These are phyloP conservation scores for Mortierella sp. DNA, from an alignment of 371 early-diverging fungal genomes.

Conservation along the genomic window DNA sequence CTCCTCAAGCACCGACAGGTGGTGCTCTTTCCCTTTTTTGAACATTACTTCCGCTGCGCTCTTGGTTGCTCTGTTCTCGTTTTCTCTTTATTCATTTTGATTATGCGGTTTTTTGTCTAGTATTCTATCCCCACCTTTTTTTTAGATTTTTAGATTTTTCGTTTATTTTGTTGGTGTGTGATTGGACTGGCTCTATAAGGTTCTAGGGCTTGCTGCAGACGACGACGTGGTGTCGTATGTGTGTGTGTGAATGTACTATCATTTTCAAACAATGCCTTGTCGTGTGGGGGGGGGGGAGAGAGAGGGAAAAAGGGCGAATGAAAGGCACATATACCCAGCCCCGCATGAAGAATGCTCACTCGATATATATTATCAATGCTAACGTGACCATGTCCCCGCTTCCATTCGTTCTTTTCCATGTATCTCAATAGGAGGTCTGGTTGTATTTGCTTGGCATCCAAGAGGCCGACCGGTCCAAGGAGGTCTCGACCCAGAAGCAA, in stretches of 20 bases:
- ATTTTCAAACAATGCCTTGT: neutral
- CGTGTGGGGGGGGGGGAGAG: neutral
- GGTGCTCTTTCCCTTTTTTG: conserved; percentile 1
- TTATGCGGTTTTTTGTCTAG: conserved; percentile 7
- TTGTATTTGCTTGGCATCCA: conserved; percentile 90
- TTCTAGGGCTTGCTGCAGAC: neutral
- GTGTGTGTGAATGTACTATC: neutral
- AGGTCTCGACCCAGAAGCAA: conserved; percentile 67
- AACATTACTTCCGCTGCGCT: conserved; percentile 21
- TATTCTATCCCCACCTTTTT: neutral
- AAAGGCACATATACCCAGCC: too few relatives aligned
- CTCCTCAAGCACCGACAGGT: conserved; percentile 10
- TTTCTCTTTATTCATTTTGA: neutral
- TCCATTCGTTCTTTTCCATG: conserved; percentile 5
- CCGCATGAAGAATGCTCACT: neutral
- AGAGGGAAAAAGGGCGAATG: neutral
- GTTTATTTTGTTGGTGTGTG: conserved; percentile 8
- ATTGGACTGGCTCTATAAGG: conserved; percentile 14
- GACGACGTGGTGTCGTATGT: conserved; percentile 11
- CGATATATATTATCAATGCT: conserved; percentile 9
- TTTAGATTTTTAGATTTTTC: conserved; percentile 14
- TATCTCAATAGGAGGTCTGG: conserved; percentile 84
- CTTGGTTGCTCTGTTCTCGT: conserved; percentile 5
- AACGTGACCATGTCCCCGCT: conserved; percentile 20
- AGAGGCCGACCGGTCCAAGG: conserved; percentile 88